Evolutionary conservation across 1,284 basidiomycete species (phyloP), one percentile per base, ranked within the genome.

Genomic region (Coniferiporia weirii): DNA sequence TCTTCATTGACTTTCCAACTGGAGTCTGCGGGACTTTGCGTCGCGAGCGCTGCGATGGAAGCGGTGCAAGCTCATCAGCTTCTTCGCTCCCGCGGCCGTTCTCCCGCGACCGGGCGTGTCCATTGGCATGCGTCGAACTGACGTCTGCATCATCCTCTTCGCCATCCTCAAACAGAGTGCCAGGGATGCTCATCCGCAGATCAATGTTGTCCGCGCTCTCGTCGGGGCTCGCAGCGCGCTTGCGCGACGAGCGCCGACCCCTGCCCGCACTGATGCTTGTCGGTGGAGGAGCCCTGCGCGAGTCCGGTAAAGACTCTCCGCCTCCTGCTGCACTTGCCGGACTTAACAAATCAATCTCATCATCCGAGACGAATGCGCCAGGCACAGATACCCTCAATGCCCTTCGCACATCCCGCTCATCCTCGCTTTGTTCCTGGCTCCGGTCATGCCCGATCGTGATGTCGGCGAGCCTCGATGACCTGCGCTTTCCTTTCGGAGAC

Each of bases 111-210:
- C 32, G 35, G 4, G 27, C 22, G 35, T 36, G 12, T 44, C 56
- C 49, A 32, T 51, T 54, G 6, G 45, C 19, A 13, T 20, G 57
- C 51, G 7, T n/a, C 13, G 32, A 10, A 47, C 19, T 51, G 27
- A 52, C 50, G 7, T 48, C 56, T 7, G n/a, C 50, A 2, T 50
- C 40, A n/a, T 53, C 46, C 2, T 59, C 56, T 15, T 56, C 57
- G 1, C 60, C 62, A 2, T 64, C 63, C 17, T 60, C 52, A 22
- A 63, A 61, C 12, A 65, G 46, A 3, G 63, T 57, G 4, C 64
- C 64, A 12, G 64, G 64, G 10, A 65, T 64, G 44, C 59, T 59
- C 3, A 64, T 40, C 10, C 53, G 57, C 8, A 43, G 12, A 34
- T 49, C 35, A 27, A 50, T 20, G 6, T 36, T 32, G 9, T 58